Base-by-base conservation (phyloP, 129 eudicot species). In the Pseudognaphalium luteoalbum region DNA sequence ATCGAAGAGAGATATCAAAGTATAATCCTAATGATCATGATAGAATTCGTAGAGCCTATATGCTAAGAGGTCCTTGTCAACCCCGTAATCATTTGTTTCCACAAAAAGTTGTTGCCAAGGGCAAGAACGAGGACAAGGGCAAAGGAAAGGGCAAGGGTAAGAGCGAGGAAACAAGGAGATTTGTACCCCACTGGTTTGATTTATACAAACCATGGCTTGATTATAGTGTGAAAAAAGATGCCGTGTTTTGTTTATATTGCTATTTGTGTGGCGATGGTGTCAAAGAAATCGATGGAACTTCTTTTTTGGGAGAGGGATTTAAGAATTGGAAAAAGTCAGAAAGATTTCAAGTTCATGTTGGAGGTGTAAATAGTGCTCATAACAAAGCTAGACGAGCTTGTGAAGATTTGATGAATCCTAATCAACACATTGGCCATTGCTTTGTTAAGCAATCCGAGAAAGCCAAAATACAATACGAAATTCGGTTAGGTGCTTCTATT, bases 371-470 rank as follows among this genome's bases (percentile, higher is more conserved):
- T 30, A 64, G 70, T 32, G 22, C 70, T 64, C 70, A 64, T 14
- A 64, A 64, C 32, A 17, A 32, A 64, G 44, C 22, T 5, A 41
- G 70, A 12, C 44, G 21, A 7, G 41, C 19, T 11, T 65, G 70
- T 65, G 70, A 65, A 65, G 70, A 65, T 6, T 65, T 65, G 44
- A 65, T 65, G 70, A 65, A 65, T 65, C 20, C 39, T 4, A 17
- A 65, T 14, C 62, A 57, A 57, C 28, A 57, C 22, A 57, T 19
- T 57, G 29, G 62, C 7, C 25, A 42, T 42, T 42, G 10, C 5
- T 42, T 42, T 42, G 51, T 10, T 42, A 42, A 42, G 51, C 51
- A 42, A 6, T 42, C 51, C 5, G 51, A 57, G 62, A 20, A 63
- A 63, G 6, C 1, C 1, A 63, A 32, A 22, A 25, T 28, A 12